Percentiles rank a stretch among this genome's conserved stretches.
Conservation (phyloP, 2,329 filamentous ascomycete species). For the Dothidotthia symphoricarpi region DNA sequence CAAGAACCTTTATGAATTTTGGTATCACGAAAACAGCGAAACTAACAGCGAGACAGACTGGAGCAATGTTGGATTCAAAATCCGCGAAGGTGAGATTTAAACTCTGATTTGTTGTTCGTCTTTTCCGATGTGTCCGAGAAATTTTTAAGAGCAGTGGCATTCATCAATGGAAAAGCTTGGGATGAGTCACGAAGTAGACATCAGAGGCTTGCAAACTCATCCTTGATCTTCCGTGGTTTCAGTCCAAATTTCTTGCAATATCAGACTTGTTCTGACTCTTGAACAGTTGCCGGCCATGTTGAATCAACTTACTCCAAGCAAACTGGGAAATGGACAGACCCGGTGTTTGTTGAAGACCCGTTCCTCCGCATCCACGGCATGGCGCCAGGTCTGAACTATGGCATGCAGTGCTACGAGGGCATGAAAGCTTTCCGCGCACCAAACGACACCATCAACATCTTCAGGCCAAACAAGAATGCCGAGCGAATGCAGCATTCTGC, state of each 20-base stretch:
- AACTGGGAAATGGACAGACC: constrained; percentile 73
- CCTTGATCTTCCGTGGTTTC: neutral
- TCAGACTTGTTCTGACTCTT: constrained; percentile 4
- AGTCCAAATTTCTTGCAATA: neutral
- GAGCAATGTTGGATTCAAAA: constrained; percentile 87
- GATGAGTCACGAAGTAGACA: too few species aligned
- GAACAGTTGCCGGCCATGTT: constrained; percentile 84
- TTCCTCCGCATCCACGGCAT: constrained; percentile 90
- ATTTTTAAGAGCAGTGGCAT: too few species aligned
- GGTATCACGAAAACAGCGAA: neutral
- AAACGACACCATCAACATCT: constrained; percentile 73
- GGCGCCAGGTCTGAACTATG: constrained; percentile 90
- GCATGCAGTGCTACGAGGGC: constrained; percentile 97
- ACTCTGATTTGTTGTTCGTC: neutral
- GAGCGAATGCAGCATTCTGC: constrained; percentile 80
- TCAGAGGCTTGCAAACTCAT: too few species aligned
- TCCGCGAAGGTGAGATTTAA: constrained; percentile 70
- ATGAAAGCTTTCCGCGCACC: constrained; percentile 90
- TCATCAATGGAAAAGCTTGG: too few species aligned
- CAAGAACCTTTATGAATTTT: neutral
- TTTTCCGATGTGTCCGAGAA: neutral
- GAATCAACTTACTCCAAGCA: constrained; percentile 77
- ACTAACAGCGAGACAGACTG: constrained; percentile 61
- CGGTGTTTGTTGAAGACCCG: constrained; percentile 77
- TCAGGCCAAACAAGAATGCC: constrained; percentile 85